These are phyloP conservation scores for Podila epigama DNA, from an alignment of 192 early-diverging fungal species.

Conservation along the genomic window DNA sequence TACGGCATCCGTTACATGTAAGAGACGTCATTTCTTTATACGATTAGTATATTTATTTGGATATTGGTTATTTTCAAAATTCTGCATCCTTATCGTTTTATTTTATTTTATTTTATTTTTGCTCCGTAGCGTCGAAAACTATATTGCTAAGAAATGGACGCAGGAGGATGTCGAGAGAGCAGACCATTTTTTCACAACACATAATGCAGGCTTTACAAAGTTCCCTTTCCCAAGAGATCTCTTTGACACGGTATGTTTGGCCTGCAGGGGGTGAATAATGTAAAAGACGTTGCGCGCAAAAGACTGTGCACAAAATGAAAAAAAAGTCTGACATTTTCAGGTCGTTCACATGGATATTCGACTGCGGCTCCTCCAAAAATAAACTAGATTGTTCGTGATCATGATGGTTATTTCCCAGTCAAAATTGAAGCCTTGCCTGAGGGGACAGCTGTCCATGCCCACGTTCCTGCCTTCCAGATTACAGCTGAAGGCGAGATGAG, in stretches of 20 bases:
- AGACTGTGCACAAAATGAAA: not conserved
- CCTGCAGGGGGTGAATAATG: not conserved
- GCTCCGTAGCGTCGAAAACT: conserved; percentile 67
- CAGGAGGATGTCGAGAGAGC: conserved; percentile 70
- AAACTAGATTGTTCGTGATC: conserved; percentile 78
- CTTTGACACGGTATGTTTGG: conserved; percentile 71
- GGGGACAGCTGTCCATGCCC: conserved; percentile 82
- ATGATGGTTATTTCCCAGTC: conserved; percentile 88
- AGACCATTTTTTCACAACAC: conserved; percentile 75
- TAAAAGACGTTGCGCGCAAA: not conserved
- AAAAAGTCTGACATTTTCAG: not conserved
- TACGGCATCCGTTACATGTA: conserved; percentile 88
- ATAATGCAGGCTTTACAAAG: conserved; percentile 68
- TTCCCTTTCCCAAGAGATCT: conserved; percentile 83
- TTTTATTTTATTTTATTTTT: not conserved
- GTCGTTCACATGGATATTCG: not conserved
- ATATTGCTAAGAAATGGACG: conserved; percentile 73
- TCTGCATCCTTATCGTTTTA: not conserved
- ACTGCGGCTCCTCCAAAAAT: too few species aligned
- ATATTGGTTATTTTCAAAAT: too few species aligned
- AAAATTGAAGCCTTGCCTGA: conserved; percentile 81
- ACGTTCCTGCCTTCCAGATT: conserved; percentile 85
- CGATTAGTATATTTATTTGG: too few species aligned
- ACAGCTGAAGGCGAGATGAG: conserved; percentile 76
- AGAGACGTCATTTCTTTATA: not conserved